Base-by-base conservation (phyloP, 345 rosid species). In the Geranium rotundifolium region DNA sequence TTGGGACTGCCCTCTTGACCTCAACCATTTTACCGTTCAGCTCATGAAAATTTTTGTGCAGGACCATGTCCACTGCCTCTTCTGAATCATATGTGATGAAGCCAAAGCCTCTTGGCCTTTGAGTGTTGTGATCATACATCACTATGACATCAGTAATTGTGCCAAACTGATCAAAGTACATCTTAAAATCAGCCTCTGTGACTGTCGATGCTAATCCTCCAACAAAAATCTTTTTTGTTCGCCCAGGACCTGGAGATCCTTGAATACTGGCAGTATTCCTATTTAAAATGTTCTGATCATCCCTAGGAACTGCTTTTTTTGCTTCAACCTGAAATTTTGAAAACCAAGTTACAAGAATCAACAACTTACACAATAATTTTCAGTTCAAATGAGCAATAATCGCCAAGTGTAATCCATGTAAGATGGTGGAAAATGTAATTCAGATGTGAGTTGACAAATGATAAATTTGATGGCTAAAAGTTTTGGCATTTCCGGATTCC, bases 91-190 rank as follows among this genome's bases (percentile, higher is more conserved):
- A 93, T 50, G 99, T 90, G 68, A 93, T 93, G 89, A 93, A 93
- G 69, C 99, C 97, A 65, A 90, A 93, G 58, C 99, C 99, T 82
- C 99, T 85, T 65, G 97, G 99, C 75, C 99, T 82, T 67, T 86
- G 97, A 20, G 97, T 93, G 63, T 88, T 93, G 79, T 93, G 99
- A 77, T 93, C 99, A 70, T 93, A 90, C 99, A 93, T 93, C 56
- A 93, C 97, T 58, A 90, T 97, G 67, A 90, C 97, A 67, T 93
- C 99, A 19, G 86, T 81, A 60, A 87, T 84, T 31, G 65, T 80
- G 68, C 99, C 99, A 55, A 83, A 93, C 73, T 88, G 96, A 76
- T 79, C 96, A 65, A 91, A 91, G 81, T 91, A 88, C 72, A 62
- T 80, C 81, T 82, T 85, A 58, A 91, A 91, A 72, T 87, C 90